Conservation (phyloP, 371 early-diverging fungal genomes). For the Mortierella sp. region DNA sequence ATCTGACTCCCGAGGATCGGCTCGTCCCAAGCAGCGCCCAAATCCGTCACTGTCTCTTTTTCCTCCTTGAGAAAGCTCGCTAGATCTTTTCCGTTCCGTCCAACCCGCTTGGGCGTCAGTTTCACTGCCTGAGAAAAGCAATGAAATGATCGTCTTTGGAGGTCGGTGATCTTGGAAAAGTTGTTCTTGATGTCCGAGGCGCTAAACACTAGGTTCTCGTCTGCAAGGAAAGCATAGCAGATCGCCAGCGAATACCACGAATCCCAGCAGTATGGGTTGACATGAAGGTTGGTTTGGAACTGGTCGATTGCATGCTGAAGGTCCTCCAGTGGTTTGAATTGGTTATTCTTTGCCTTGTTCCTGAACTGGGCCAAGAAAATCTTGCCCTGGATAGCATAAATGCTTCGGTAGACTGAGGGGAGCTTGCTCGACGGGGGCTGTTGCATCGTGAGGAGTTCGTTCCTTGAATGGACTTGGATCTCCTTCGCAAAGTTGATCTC, state of each 20-base stretch:
- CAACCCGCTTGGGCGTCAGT: conserved; percentile 32
- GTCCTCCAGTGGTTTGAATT: conserved; percentile 71
- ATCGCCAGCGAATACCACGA: conserved; percentile 78
- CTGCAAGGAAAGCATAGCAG: conserved; percentile 70
- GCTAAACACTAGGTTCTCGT: conserved; percentile 78
- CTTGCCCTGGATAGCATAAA: conserved; percentile 77
- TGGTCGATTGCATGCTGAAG: conserved; percentile 73
- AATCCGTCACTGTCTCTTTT: neutral
- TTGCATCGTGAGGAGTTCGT: conserved; percentile 40
- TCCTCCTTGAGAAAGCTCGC: conserved; percentile 4
- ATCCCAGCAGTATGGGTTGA: conserved; percentile 71
- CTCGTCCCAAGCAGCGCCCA: neutral
- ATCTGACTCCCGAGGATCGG: neutral
- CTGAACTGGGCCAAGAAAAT: conserved; percentile 69
- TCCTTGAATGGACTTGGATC: conserved; percentile 25
- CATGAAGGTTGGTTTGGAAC: conserved; percentile 67
- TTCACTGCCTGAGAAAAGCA: conserved; percentile 48
- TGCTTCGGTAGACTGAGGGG: conserved; percentile 56
- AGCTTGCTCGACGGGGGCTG: conserved; percentile 55
- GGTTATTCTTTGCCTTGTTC: conserved; percentile 67
- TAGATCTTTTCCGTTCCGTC: conserved; percentile 1
- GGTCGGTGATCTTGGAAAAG: conserved; percentile 65
- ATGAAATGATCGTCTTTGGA: conserved; percentile 68
- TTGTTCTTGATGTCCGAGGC: conserved; percentile 72
- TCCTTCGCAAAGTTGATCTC: conserved; percentile 58